Evolutionary conservation across 2,329 filamentous ascomycete genomes (phyloP), one percentile per base, ranked within the genome.

Genomic region (Aaosphaeria arxii): DNA sequence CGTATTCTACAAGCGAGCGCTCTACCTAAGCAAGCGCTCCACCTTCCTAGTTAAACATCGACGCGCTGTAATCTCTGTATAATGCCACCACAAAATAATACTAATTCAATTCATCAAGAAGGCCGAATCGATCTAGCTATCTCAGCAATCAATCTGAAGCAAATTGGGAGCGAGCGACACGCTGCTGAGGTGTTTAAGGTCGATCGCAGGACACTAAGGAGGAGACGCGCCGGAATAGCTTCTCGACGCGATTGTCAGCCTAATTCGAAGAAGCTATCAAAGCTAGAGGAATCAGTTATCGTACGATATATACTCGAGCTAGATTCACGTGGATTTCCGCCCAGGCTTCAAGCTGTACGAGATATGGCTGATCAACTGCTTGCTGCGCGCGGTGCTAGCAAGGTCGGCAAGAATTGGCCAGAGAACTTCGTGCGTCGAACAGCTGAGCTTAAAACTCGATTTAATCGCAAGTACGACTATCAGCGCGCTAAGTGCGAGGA

Each of bases 331-430:
- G 45, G 48, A 31, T 50, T 50, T 47, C 11, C 40, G 36, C 49
- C 49, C 30, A 40, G 39, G 11, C 40, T 44, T 4, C 13, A 11
- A n/a, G 46, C 43, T 43, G 40, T 52, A 44, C 43, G 44, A 46
- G 46, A 52, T 46, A 52, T 49, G 41, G 50, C 50, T 6, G 40
- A 52, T 44, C 45, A 49, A 28, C 47, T 52, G 33, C 50, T 49
- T 35, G 11, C 28, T 29, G 32, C 24, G 39, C 44, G 47, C 24
- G 42, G 43, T 36, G 40, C 30, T 35, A 24, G n/a, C n/a, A 32
- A 17, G 30, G 49, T 46, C 39, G 43, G 48, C 32, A 35, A 28
- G 5, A 36, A 47, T 7, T 50, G 41, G 44, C 48, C 36, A 35
- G 11, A 11, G 6, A 43, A 45, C 44, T 47, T 50, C 42, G 40